These are phyloP conservation scores for Globisporangium heterothallicum DNA, from an alignment of 352 stramenopile species.

Conservation along the genomic window DNA sequence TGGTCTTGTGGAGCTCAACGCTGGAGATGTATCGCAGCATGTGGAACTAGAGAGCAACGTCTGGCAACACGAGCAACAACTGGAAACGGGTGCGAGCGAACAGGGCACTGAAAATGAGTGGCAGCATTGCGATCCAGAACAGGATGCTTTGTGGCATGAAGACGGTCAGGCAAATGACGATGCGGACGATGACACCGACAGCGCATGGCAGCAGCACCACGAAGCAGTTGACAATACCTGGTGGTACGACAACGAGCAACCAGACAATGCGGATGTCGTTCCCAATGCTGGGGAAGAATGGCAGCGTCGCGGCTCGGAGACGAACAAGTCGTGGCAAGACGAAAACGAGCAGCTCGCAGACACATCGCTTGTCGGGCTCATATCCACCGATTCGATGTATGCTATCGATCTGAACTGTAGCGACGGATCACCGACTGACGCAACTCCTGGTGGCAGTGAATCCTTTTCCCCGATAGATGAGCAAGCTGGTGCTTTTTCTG, in stretches of 20 bases:
- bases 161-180: not conserved
- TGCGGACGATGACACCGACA: not conserved
- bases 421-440: constrained; percentile 8
- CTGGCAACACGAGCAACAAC: too few species aligned
- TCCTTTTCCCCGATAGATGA: constrained; percentile 7
- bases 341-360: not conserved
- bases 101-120: too few species aligned
- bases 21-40: not conserved
- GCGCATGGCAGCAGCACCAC: not conserved
- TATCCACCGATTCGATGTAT: constrained; percentile 51
- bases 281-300: not conserved
- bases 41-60: too few species aligned
- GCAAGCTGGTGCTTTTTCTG: not conserved
- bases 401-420: constrained; percentile 39
- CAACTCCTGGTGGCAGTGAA: not conserved
- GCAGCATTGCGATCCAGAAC: not conserved
- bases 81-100: too few species aligned
- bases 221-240: not conserved
- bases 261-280: too few species aligned
- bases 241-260: not conserved
- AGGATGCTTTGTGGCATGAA: too few species aligned
- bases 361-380: constrained; percentile 9
- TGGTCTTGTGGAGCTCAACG: not conserved
- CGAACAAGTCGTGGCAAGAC: not conserved
- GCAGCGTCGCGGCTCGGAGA: not conserved